Evolutionary conservation across 1,284 basidiomycete genomes (phyloP), one percentile per base, ranked within the genome.

Genomic region (Sparassis latifolia): DNA sequence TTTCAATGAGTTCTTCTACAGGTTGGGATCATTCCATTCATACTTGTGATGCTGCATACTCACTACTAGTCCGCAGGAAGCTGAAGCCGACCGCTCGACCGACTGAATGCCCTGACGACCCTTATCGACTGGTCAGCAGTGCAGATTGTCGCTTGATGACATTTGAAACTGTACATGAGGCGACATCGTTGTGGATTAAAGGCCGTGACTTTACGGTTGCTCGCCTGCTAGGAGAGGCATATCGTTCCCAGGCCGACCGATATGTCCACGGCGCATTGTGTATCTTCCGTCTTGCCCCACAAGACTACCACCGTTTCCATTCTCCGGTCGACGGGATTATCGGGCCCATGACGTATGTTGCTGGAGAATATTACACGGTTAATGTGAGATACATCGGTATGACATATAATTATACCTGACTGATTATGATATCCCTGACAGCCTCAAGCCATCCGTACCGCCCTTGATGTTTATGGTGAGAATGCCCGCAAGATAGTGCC

Each of bases 251-350:
- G 49, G 78, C 78, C 1, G 80, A 85, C 2, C 75, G 76, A 35
- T 97, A 89, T 63, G 70, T 76, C 3, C 87, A 89, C 10, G 95
- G 94, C 3, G 82, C 84, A 1, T 63, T 89, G 44, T 87, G 79
- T 2, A 95, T 97, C 54, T 97, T 97, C 72, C 77, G 93, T 39
- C 74, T 97, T n/a, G 93, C 93, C 1, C 93, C 94, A 0, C 93
- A 94, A 66, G 94, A 97, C 65, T 99, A 99, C 63, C 96, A 99
- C 68, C 86, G 96, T 0, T 98, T 95, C 78, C 95, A 98, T 66
- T 86, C 84, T 0, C 93, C 94, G 0, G 91, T 96, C 20, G 87
- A 92, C 57, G 95, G 92, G 0, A 79, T 65, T 29, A 79, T 96
- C 35, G 92, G 92, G 20, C 76, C 75, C 42, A 91, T 93, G 81